Base-by-base conservation (phyloP, 495 filamentous ascomycete species). In the Amniculicola lignicola region DNA sequence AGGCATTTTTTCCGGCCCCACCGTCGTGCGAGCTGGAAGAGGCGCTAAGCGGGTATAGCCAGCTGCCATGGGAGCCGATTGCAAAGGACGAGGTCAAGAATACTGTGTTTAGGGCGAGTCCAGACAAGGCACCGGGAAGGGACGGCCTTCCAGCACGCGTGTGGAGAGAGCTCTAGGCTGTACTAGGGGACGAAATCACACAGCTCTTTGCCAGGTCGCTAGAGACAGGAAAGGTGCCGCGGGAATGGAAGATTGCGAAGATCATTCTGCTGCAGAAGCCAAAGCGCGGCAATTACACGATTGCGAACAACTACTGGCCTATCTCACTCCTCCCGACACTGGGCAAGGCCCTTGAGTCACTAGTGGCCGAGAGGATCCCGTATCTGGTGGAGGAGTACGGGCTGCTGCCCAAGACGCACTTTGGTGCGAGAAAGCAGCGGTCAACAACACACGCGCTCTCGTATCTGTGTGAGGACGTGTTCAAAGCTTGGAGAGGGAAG, bases 391-490 rank as follows among this genome's bases (percentile, higher is more conserved):
- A 54, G 27, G 51, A 31, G 40, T 54, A 54, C 38, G 24, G 48
- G 3, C 27, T 49, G 2, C 28, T 52, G 14, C 67, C 60, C 0
- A 62, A 43, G 22, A 64, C 59, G 29, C 59, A 68, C 49, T 68
- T 66, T 50, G 44, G 66, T 14, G 56, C 56, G 3, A 16, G 67
- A 23, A 69, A 66, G 46, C 36, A 64, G 43, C 36, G 63, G 14
- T 66, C 56, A 16, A 46, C 45, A 4, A 47, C 42, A 16, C 49
- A 69, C 21, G 61, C 57, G 24, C 40, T 63, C 0, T 29, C 60
- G 16, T 33, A 67, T 22, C 37, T 74, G n/a, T 38, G 60, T 37
- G 63, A 72, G 56, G 39, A 69, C 41, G 64, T 70, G 38, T 68
- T 65, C 35, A 54, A 49, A 11, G 68, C 61, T 16, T 71, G 55